Evolutionary conservation across 2,329 filamentous ascomycete genomes (phyloP).

Genomic region (Tolypocladium album): DNA sequence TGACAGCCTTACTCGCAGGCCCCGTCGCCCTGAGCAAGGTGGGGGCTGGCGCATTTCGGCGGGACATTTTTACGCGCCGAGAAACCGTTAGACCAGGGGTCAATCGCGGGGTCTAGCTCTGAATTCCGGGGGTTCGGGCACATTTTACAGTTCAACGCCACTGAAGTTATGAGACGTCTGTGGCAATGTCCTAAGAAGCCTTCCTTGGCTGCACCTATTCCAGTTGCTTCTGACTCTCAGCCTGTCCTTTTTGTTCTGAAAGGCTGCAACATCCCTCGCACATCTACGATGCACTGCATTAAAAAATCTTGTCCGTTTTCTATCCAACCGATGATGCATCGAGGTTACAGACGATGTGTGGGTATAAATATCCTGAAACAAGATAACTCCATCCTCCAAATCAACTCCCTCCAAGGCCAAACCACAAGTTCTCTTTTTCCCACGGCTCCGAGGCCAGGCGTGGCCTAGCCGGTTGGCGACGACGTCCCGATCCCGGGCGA

Average conservation of each 20-base stretch:
- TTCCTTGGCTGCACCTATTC: no score
- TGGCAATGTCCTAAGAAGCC: no score
- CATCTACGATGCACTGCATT: not conserved
- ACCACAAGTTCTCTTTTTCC: not conserved
- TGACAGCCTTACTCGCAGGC: not conserved
- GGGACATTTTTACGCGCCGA: slow-evolving; percentile 5
- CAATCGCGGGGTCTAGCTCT: not conserved
- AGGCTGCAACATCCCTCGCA: no score
- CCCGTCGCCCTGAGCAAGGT: not conserved
- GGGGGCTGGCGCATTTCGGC: slow-evolving; percentile 1
- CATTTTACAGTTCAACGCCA: no score
- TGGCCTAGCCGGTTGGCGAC: not conserved
- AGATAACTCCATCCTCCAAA: not conserved
- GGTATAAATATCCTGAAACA: not conserved
- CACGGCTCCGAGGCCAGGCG: not conserved
- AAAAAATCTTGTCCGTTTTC: not conserved
- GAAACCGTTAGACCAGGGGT: not conserved
- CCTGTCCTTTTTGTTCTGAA: no score
- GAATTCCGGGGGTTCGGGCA: no score
- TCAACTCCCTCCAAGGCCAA: not conserved
- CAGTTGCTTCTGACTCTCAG: no score
- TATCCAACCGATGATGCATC: not conserved
- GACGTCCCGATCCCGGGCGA: not conserved
- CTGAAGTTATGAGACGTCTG: no score
- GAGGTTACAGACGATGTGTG: not conserved